phyloP scores from a whole-genome alignment of 1,284 basidiomycete genomes.

The Tilletia indica region DNA sequence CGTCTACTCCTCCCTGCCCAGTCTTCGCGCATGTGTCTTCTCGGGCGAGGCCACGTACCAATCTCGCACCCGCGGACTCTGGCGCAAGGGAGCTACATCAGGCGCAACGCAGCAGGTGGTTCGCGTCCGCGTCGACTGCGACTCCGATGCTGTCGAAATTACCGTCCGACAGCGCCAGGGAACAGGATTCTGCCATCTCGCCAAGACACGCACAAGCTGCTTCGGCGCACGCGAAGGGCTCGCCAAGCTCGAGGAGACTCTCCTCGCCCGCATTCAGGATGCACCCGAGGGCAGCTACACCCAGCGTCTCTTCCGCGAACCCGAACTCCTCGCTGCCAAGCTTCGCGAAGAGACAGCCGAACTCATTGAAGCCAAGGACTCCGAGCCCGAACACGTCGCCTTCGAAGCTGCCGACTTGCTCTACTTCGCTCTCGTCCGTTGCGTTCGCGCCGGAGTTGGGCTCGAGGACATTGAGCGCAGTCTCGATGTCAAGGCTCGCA shows the following conservation, averaged over 20 bases:
- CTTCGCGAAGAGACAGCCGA: conserved; percentile 99
- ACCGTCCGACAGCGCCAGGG: conserved; percentile 71
- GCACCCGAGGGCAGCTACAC: conserved; percentile 94
- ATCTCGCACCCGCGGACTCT: conserved; percentile 83
- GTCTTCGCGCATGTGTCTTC: conserved; percentile 79
- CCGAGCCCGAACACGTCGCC: conserved; percentile 72
- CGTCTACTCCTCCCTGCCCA: conserved; percentile 92
- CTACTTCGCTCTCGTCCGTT: conserved; percentile 89
- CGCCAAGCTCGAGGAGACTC: conserved; percentile 76
- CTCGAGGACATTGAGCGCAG: conserved; percentile 81
- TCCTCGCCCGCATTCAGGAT: conserved; percentile 69
- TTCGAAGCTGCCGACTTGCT: conserved; percentile 94
- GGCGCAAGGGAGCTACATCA: conserved; percentile 95
- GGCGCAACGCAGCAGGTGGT: conserved; percentile 88
- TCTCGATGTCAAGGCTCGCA: conserved; percentile 81
- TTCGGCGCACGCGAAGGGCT: conserved; percentile 76
- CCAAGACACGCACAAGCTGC: conserved; percentile 65
- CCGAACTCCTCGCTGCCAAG: conserved; percentile 79
- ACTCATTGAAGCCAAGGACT: conserved; percentile 77
- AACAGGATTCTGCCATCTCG: conserved; percentile 83
- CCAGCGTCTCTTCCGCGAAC: conserved; percentile 78
- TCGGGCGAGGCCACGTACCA: conserved; percentile 93
- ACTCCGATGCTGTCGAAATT: conserved; percentile 88
- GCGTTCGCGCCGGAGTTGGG: conserved; percentile 77
- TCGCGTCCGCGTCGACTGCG: conserved; percentile 83